Evolutionary conservation across 352 stramenopile genomes (phyloP), one percentile per base, ranked within the genome.

Genomic region (Phytophthora boehmeriae): DNA sequence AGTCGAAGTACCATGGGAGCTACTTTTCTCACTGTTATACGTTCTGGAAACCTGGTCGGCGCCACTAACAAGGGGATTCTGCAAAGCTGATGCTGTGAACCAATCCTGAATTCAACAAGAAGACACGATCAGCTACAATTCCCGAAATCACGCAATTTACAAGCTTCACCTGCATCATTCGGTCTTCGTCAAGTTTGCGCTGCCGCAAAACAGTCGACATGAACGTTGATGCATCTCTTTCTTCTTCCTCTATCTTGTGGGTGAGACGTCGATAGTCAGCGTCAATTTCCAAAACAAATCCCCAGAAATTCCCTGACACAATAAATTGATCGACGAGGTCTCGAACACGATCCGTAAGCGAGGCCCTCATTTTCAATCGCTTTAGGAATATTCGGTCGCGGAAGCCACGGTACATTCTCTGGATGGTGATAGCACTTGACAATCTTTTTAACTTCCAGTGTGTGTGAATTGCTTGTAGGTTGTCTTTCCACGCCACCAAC

Each of bases 211-310:
- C 53, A 10, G 66, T 75, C 14, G 75, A 66, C 16, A 86, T 62
- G 45, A 89, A 91, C 1, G 80, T 89, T 22, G 59, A 56, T 14
- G 76, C 80, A 38, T 88, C 54, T 4, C 69, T 28, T 38, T 78
- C 62, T 34, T 91, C 82, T 8, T 77, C 42, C 14, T 42, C 39
- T 17, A 85, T 72, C 23, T 78, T 66, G n/a, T 80, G 34, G 27
- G 68, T 63, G 28, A 86, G 81, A 10, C 76, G 73, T 28, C 75
- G 68, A 53, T 89, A 89, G 34, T 85, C 76, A 16, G 73, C 74
- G 49, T 91, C 82, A 22, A 89, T 57, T 23, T 87, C 65, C 25
- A 91, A 50, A 14, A 91, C 34, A 46, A 91, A 78, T 1, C 69
- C 59, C 80, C 79, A 91, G 3, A 91, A 71, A 61, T 91, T 68